Conservation (phyloP, 148 eudicot genomes). For the Polygonum maritimum region DNA sequence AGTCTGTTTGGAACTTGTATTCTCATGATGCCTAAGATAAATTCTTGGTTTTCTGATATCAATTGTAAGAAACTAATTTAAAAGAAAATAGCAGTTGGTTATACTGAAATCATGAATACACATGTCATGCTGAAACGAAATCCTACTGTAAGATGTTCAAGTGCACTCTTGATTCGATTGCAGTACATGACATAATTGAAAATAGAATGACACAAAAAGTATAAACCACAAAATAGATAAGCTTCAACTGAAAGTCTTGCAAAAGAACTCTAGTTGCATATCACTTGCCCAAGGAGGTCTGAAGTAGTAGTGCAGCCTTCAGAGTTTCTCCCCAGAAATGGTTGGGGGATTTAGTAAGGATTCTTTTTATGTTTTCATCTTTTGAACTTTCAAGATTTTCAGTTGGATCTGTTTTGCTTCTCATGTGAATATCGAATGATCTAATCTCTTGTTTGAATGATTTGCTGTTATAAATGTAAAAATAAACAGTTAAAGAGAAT, state of each 20-base stretch:
- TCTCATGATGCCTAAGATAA: background rate
- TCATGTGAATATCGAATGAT: background rate
- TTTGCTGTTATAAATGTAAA: background rate
- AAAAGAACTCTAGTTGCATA: background rate
- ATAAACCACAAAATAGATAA: background rate
- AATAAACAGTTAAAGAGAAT: background rate
- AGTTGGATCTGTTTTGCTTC: background rate
- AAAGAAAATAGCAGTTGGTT: no score
- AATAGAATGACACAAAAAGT: background rate
- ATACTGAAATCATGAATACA: no score
- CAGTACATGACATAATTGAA: background rate
- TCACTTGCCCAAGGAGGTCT: background rate
- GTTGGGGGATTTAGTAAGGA: background rate
- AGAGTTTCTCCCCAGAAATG: background rate
- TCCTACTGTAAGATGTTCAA: background rate
- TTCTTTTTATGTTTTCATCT: background rate
- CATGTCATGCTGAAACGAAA: no score
- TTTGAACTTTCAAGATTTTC: background rate
- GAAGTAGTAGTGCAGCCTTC: background rate
- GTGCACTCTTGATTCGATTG: background rate
- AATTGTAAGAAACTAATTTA: background rate
- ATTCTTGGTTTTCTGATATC: background rate
- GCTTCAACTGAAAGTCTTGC: background rate
- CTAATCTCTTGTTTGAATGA: background rate
- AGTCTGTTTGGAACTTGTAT: background rate